Percentiles rank a stretch among this genome's conserved stretches.
Evolutionary conservation across 2,329 filamentous ascomycete genomes (phyloP).

Genomic region (Colletotrichum scovillei): DNA sequence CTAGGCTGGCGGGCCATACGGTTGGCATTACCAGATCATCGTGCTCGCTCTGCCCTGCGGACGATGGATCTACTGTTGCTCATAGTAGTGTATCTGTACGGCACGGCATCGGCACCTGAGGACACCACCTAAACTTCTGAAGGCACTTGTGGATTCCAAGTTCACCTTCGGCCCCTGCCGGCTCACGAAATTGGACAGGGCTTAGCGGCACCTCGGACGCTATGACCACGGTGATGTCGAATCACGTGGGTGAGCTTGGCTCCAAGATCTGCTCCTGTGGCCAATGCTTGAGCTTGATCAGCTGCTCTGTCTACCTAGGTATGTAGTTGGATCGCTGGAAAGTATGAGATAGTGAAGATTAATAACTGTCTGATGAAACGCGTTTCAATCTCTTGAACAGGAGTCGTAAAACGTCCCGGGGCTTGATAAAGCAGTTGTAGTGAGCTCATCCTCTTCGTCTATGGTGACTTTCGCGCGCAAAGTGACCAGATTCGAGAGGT

Average conservation of each 20-base stretch:
- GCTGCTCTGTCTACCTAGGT: neutral
- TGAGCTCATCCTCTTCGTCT: neutral
- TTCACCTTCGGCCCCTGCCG: constrained; percentile 26
- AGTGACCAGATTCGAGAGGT: neutral
- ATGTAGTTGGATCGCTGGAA: neutral
- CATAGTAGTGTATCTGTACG: neutral
- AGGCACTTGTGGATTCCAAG: constrained; percentile 11
- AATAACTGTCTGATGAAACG: neutral
- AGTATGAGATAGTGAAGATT: neutral
- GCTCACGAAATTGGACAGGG: constrained; percentile 38
- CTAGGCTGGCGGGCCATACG: neutral
- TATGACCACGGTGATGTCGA: constrained; percentile 42
- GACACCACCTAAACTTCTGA: neutral
- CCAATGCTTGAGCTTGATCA: constrained; percentile 8
- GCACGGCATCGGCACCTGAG: constrained; percentile 24
- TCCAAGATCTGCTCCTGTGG: neutral
- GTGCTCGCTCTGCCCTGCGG: constrained; percentile 17
- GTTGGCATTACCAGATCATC: constrained; percentile 4
- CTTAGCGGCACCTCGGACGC: constrained; percentile 40
- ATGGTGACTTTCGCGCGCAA: neutral
- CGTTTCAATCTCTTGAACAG: neutral
- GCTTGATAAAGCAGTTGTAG: neutral
- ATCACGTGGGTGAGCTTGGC: constrained; percentile 37
- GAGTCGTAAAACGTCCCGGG: neutral
- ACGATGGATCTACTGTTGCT: neutral